These are phyloP conservation scores for Ascochyta koolunga DNA, from an alignment of 2,329 filamentous ascomycete species.

Conservation along the genomic window DNA sequence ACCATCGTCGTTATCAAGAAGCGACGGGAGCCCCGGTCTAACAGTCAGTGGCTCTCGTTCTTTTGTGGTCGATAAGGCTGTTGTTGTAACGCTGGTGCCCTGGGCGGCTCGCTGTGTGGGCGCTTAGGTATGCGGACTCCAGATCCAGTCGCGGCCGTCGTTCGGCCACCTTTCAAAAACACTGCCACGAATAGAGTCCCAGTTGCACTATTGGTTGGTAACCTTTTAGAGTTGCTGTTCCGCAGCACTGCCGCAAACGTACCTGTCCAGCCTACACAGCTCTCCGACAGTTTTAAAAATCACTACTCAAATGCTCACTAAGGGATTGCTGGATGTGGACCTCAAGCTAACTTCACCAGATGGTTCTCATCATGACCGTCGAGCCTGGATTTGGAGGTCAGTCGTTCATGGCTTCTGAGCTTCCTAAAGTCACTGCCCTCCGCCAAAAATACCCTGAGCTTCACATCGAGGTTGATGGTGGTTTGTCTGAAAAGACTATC, in stretches of 20 bases:
- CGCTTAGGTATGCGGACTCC: conserved; percentile 39
- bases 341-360: conserved; percentile 60
- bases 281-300: conserved; percentile 14
- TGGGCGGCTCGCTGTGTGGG: conserved; percentile 37
- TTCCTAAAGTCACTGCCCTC: conserved; percentile 89
- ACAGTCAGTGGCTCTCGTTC: not conserved
- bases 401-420: conserved; percentile 96
- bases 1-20: not conserved
- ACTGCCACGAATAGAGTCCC: not conserved
- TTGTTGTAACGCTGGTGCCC: conserved; percentile 27
- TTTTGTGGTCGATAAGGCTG: not conserved
- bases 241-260: conserved; percentile 13
- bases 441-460: conserved; percentile 85
- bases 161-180: conserved; percentile 26
- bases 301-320: not conserved
- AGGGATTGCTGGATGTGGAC: not conserved
- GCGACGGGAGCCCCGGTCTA: too few species aligned
- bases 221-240: not conserved
- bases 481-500: conserved; percentile 85
- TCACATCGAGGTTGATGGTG: conserved; percentile 97
- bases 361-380: conserved; percentile 98
- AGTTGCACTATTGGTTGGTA: conserved; percentile 15
- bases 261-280: conserved; percentile 13
- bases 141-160: conserved; percentile 23
- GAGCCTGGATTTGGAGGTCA: conserved; percentile 97